Evolutionary conservation across 179 eudicot genomes (phyloP).

Genomic region (Beta macrorhiza): DNA sequence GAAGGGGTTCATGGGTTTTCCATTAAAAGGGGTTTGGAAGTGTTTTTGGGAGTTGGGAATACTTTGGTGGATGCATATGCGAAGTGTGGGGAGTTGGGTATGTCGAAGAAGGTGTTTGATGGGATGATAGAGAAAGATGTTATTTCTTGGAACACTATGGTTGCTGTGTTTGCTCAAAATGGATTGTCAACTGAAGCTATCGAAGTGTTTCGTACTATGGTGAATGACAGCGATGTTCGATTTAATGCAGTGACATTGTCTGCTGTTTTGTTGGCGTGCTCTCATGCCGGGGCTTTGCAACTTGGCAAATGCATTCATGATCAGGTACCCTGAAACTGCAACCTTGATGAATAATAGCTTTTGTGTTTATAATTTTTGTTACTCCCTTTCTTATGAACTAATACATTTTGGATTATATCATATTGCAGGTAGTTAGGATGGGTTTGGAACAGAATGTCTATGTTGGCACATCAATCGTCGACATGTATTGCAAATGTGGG

Average conservation of each 20-base stretch:
- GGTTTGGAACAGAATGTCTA: constrained; percentile 53
- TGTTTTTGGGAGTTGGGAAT: constrained; percentile 46
- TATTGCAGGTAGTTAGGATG: constrained; percentile 50
- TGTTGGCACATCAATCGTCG: constrained; percentile 64
- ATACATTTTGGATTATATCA: neutral
- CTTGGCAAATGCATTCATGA: constrained; percentile 62
- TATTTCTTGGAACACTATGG: constrained; percentile 64
- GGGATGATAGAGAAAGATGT: constrained; percentile 49
- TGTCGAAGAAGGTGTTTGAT: constrained; percentile 61
- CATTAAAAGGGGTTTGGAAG: constrained; percentile 53
- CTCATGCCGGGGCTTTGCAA: constrained; percentile 62
- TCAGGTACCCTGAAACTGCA: constrained; percentile 34
- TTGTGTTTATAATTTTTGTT: neutral
- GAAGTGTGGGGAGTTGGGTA: constrained; percentile 53
- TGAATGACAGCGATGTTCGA: constrained; percentile 33
- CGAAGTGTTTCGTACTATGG: constrained; percentile 48
- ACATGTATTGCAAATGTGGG: constrained; percentile 79
- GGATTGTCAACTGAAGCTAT: constrained; percentile 60
- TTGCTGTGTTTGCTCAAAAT: constrained; percentile 60
- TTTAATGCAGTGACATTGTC: constrained; percentile 62
- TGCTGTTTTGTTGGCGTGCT: constrained; percentile 63
- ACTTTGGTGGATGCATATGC: constrained; percentile 70
- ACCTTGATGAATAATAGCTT: neutral
- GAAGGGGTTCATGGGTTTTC: constrained; percentile 56
- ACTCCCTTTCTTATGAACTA: neutral